These are phyloP conservation scores for Cucurbitaria berberidis DNA, from an alignment of 2,329 filamentous ascomycete genomes.

Conservation along the genomic window DNA sequence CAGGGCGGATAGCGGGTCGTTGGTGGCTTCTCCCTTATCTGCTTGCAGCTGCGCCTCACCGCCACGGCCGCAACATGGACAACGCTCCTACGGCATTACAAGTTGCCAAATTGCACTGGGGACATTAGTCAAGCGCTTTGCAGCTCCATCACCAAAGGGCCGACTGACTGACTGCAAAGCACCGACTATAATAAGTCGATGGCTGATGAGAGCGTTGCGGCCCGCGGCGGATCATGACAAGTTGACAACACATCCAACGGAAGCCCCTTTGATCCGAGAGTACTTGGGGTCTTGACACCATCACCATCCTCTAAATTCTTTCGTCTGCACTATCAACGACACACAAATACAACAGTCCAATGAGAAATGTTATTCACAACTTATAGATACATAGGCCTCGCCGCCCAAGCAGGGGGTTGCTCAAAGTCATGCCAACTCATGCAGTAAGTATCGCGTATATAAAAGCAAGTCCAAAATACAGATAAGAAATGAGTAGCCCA, in stretches of 20 bases:
- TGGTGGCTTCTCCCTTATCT: background rate
- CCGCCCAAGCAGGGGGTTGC: background rate
- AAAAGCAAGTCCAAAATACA: background rate
- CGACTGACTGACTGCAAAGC: no score
- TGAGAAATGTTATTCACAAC: background rate
- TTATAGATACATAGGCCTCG: constrained; percentile 1
- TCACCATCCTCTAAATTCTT: no score
- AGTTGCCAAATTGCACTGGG: background rate
- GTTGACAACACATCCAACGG: no score
- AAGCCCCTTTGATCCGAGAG: no score
- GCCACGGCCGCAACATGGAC: background rate
- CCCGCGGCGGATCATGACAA: no score
- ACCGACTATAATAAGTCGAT: background rate
- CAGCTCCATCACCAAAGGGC: no score
- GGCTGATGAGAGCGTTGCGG: background rate
- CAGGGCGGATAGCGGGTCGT: background rate
- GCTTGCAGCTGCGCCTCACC: background rate
- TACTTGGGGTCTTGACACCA: no score
- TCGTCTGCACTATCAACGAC: background rate
- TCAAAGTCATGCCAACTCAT: constrained; percentile 2
- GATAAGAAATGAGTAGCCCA: constrained; percentile 9
- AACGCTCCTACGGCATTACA: no score
- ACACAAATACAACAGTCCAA: background rate
- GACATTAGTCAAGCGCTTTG: no score
- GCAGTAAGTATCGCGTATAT: constrained; percentile 7